These are phyloP conservation scores for Alloascoidea africana DNA, from an alignment of 805 yeast genomes.

Conservation along the genomic window DNA sequence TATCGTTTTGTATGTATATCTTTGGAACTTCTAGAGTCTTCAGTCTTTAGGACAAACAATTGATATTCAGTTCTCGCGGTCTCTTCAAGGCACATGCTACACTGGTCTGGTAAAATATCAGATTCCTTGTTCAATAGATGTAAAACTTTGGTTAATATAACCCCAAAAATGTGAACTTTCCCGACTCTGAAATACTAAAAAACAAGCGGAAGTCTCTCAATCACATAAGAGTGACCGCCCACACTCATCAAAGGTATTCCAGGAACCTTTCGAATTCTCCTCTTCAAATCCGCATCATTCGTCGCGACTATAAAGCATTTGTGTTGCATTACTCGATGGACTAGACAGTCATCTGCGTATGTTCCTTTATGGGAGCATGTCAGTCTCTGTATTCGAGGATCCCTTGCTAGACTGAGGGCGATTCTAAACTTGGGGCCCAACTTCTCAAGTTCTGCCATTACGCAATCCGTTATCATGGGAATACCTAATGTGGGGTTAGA, in stretches of 20 bases:
- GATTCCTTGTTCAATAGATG: too few species aligned
- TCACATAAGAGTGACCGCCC: slow-evolving; percentile 82
- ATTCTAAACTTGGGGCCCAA: slow-evolving; percentile 90
- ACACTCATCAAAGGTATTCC: slow-evolving; percentile 97
- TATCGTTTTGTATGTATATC: too few species aligned
- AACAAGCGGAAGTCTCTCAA: slow-evolving; percentile 91
- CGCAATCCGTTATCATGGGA: slow-evolving; percentile 94
- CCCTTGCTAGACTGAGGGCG: slow-evolving; percentile 84
- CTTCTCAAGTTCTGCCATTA: slow-evolving; percentile 94
- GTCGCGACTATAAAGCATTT: slow-evolving; percentile 96
- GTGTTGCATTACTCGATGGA: slow-evolving; percentile 85
- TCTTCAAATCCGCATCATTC: slow-evolving; percentile 91
- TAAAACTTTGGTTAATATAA: too few species aligned
- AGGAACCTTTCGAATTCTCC: slow-evolving; percentile 90
- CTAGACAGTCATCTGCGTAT: slow-evolving; percentile 96
- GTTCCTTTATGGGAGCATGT: slow-evolving; percentile 92
- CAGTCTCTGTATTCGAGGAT: slow-evolving; percentile 77
- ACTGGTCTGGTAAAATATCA: too few species aligned
- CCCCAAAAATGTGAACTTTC: too few species aligned
- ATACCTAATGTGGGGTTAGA: too few species aligned
- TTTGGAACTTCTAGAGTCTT: too few species aligned
- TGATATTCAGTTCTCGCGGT: too few species aligned
- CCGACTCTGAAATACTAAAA: too few species aligned
- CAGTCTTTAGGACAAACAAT: too few species aligned
- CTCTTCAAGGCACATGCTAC: too few species aligned